A percentile compares a stretch with the other conserved stretches of the same genome.
phyloP scores from a whole-genome alignment of 306 rosid genomes.

The Abrus precatorius region DNA sequence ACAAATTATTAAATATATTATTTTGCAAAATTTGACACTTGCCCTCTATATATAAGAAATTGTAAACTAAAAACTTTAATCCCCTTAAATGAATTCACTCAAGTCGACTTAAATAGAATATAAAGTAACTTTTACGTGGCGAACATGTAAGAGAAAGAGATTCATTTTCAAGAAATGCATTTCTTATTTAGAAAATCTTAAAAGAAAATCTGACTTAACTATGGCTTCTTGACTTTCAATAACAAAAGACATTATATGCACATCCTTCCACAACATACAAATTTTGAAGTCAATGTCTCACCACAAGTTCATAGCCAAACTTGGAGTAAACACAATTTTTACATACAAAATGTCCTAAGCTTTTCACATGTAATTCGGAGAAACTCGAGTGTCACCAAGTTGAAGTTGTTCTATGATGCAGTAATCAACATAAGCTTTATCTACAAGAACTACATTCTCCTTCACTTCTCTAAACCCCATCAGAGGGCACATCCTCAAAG shows the following conservation, averaged over 20 bases:
- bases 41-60: too few species aligned
- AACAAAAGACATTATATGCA: background rate
- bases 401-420: slow-evolving; percentile 34
- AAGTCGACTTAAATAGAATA: background rate
- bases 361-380: background rate
- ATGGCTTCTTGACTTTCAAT: background rate
- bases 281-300: background rate
- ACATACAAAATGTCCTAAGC: slow-evolving; percentile 33
- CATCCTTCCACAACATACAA: slow-evolving; percentile 3
- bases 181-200: background rate
- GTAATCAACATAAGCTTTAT: slow-evolving; percentile 42
- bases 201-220: background rate
- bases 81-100: background rate
- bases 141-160: background rate
- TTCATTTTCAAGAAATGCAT: background rate
- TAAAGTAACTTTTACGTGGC: too few species aligned
- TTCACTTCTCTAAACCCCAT: slow-evolving; percentile 33
- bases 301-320: slow-evolving; percentile 28
- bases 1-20: too few species aligned
- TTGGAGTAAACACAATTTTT: slow-evolving; percentile 13
- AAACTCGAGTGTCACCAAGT: slow-evolving; percentile 6
- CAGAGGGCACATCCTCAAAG: slow-evolving; percentile 33
- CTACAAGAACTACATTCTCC: slow-evolving; percentile 34
- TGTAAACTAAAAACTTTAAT: background rate
- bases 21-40: too few species aligned